Percentiles rank a stretch among this genome's conserved stretches.
phyloP scores from a whole-genome alignment of 116 monocot species.

The Zostera marina region DNA sequence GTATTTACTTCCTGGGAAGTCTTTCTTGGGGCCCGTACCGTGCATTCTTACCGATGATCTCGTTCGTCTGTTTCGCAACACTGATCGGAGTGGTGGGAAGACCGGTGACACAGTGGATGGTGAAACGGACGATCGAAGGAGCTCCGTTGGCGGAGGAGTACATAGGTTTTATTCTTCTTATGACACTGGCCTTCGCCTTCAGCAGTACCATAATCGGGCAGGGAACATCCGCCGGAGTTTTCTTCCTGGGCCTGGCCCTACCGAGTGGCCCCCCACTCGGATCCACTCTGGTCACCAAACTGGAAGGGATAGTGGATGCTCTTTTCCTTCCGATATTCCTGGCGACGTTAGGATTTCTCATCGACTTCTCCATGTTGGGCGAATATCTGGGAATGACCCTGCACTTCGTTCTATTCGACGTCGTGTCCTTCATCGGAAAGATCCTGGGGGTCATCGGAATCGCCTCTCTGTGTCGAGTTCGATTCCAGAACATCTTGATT shows the following conservation, averaged over 20 bases:
- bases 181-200: conserved; percentile 13
- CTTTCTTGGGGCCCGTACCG: not conserved
- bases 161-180: conserved; percentile 17
- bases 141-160: conserved; percentile 18
- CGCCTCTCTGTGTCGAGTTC: not conserved
- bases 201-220: conserved; percentile 19
- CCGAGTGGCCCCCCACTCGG: conserved; percentile 64
- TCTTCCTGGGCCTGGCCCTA: conserved; percentile 32
- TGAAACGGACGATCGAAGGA: conserved; percentile 27
- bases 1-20: not conserved
- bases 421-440: conserved; percentile 3
- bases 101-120: conserved; percentile 14
- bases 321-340: not conserved
- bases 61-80: conserved; percentile 6
- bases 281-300: conserved; percentile 11
- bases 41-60: not conserved
- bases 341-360: not conserved
- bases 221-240: conserved; percentile 18
- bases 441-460: not conserved
- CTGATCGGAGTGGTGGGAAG: conserved; percentile 23
- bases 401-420: not conserved
- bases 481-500: not conserved
- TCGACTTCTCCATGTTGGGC: not conserved
- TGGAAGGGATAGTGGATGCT: not conserved
- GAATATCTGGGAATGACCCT: too few species aligned